A percentile compares a stretch with the other conserved stretches of the same genome.
Evolutionary conservation across 306 rosid genomes (phyloP).

Genomic region (Cercis canadensis): DNA sequence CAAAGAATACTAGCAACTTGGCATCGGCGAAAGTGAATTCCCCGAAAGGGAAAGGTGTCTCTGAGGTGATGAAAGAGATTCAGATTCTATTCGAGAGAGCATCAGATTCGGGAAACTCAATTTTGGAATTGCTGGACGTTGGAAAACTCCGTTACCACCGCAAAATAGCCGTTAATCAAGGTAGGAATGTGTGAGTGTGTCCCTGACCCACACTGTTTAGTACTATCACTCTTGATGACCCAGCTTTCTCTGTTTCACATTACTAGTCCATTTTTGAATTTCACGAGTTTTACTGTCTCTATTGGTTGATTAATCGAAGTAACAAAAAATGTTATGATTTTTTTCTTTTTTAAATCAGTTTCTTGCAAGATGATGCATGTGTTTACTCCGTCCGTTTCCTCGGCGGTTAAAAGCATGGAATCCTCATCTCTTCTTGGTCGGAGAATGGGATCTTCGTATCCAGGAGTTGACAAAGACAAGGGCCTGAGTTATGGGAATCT

Average conservation of each 20-base stretch:
- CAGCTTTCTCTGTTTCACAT: not conserved
- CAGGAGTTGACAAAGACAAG: slow-evolving; percentile 42
- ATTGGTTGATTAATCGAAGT: not conserved
- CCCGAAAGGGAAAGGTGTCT: slow-evolving; percentile 32
- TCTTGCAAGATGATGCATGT: slow-evolving; percentile 54
- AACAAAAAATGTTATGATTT: not conserved
- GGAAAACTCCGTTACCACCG: slow-evolving; percentile 55
- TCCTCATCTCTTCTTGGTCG: slow-evolving; percentile 16
- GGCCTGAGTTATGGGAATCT: slow-evolving; percentile 44
- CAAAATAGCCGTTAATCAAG: slow-evolving; percentile 51
- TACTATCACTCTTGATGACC: not conserved
- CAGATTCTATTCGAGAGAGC: slow-evolving; percentile 63
- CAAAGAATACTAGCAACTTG: slow-evolving; percentile 32
- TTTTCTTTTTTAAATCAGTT: slow-evolving; percentile 52
- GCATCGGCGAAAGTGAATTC: slow-evolving; percentile 17
- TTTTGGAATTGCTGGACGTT: slow-evolving; percentile 60
- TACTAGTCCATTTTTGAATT: not conserved
- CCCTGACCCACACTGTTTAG: too few species aligned
- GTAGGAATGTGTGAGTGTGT: slow-evolving; percentile 46
- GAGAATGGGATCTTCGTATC: slow-evolving; percentile 24
- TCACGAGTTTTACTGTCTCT: not conserved
- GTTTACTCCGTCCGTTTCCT: slow-evolving; percentile 33
- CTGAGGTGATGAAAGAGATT: slow-evolving; percentile 64
- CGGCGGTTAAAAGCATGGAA: slow-evolving; percentile 37
- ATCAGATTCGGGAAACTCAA: slow-evolving; percentile 64